phyloP scores from a whole-genome alignment of 1,284 basidiomycete species.

The Pulveroboletus sp. region DNA sequence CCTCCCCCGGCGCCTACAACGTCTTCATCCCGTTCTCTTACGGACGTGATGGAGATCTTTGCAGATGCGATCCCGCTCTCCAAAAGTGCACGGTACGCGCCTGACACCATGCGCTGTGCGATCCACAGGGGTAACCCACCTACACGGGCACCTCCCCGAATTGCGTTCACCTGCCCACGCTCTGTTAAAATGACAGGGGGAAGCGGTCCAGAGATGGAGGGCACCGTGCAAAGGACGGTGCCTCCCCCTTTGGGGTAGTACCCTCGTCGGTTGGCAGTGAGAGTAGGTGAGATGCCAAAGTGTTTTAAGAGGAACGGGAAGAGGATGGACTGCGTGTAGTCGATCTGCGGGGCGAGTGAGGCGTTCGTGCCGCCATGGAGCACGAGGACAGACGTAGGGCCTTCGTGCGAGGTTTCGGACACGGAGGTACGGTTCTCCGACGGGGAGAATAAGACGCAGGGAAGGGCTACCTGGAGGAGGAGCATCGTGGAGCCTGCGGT shows the following conservation, averaged over 20 bases:
- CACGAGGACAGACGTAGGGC: conserved; percentile 43
- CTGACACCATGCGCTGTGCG: conserved; percentile 54
- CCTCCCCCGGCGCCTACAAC: conserved; percentile 64
- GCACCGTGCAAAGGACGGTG: conserved; percentile 48
- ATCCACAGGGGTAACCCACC: conserved; percentile 56
- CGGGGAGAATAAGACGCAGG: conserved; percentile 59
- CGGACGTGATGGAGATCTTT: conserved; percentile 42
- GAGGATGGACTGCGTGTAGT: conserved; percentile 63
- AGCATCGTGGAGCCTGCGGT: conserved; percentile 72
- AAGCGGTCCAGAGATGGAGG: conserved; percentile 44
- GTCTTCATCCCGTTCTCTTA: conserved; percentile 49
- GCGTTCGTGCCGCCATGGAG: conserved; percentile 74
- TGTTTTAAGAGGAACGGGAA: conserved; percentile 62
- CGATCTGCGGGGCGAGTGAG: conserved; percentile 64
- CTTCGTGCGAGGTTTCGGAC: background rate
- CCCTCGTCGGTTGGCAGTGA: conserved; percentile 56
- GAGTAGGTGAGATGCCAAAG: conserved; percentile 48
- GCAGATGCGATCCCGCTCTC: conserved; percentile 24
- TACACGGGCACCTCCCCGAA: conserved; percentile 61
- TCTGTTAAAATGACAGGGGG: conserved; percentile 50
- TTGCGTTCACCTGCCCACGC: conserved; percentile 50
- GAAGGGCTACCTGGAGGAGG: conserved; percentile 69
- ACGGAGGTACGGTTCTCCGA: conserved; percentile 5
- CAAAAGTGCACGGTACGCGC: conserved; percentile 47
- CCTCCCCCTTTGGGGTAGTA: conserved; percentile 75